Evolutionary conservation across 352 stramenopile genomes (phyloP), one percentile per base, ranked within the genome.

Genomic region (Phytophthora pini): DNA sequence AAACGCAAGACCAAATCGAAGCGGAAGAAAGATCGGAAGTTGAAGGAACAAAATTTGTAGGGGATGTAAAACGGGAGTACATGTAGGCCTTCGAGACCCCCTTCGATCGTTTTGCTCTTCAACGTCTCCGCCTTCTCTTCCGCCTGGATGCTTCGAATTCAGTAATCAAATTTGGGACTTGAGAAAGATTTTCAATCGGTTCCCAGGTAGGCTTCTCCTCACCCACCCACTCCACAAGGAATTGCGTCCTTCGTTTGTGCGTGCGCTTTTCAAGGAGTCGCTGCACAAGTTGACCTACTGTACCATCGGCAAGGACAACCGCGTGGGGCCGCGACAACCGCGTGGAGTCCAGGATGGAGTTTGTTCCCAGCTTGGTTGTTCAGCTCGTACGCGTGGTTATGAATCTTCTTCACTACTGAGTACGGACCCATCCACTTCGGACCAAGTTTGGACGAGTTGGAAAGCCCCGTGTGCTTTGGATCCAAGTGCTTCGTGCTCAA

Each of bases 371-470:
- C 27, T 45, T 64, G 64, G 10, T 60, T 72, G 46, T 72, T 72
- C 0, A 68, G 26, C n/a, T 72, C 39, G 24, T 72, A 72, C 3
- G 51, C 64, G 10, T 72, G 63, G 8, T 66, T 56, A 26, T 67
- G 56, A 12, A 67, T 29, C 45, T 50, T 67, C 10, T 17, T 40
- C 0, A 67, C 9, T 2, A 67, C 38, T 2, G 56, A 49, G 44
- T 67, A 62, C 1, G 63, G 51, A 4, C 39, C 27, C 17, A 67
- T 65, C 39, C 54, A 65, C 34, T 70, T 70, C 1, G 62, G 20
- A 22, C 56, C 43, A n/a, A 66, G 54, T 20, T 66, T 65, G 26
- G 22, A 24, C 3, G 63, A 71, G 15, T 55, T 71, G 1, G 56
- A 49, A 2, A 67, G 38, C 0, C 56, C 56, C 4, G 44, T 24